Evolutionary conservation across 2,329 filamentous ascomycete genomes (phyloP).

Genomic region (Colletotrichum gigasporum): DNA sequence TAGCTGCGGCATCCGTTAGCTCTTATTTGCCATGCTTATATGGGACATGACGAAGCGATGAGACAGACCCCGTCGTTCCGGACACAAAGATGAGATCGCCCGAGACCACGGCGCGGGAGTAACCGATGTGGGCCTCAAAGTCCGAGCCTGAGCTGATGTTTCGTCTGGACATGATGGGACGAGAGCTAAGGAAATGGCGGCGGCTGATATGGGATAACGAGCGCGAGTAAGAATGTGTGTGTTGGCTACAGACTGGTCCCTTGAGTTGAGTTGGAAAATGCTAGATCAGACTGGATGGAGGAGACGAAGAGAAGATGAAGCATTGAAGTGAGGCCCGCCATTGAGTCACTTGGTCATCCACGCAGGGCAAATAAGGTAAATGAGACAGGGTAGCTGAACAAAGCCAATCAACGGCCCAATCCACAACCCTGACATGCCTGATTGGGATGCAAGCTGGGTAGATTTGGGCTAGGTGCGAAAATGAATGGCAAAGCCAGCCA

Average conservation of each 20-base stretch:
- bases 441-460: background rate
- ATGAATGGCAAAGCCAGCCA: no score
- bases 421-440: background rate
- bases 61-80: constrained; percentile 60
- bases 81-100: constrained; percentile 64
- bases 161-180: constrained; percentile 43
- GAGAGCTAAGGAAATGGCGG: background rate
- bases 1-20: constrained; percentile 47
- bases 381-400: background rate
- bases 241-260: no score
- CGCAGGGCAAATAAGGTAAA: background rate
- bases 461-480: no score
- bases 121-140: constrained; percentile 63
- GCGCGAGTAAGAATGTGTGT: no score
- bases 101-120: constrained; percentile 62
- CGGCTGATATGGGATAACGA: background rate
- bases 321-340: background rate
- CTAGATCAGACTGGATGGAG: background rate
- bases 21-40: no score
- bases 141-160: constrained; percentile 60
- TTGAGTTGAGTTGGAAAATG: background rate
- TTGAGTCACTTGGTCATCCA: constrained; percentile 9
- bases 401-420: constrained; percentile 8
- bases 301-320: background rate
- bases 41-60: no score